Evolutionary conservation across 352 stramenopile species (phyloP).

Genomic region (Phytophthora multivora): DNA sequence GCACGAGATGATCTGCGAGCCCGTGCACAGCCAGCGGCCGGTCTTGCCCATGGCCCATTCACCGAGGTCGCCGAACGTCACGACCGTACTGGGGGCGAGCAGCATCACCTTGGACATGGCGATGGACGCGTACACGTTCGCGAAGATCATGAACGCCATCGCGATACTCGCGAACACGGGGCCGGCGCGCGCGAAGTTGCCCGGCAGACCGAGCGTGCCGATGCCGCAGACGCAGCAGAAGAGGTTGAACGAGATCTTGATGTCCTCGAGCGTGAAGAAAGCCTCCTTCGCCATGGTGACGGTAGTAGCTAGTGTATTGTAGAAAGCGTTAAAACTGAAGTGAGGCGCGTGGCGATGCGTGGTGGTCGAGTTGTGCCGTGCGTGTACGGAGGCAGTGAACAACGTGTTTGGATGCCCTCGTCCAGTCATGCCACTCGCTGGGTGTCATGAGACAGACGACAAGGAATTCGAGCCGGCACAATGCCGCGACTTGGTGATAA

Average conservation of each 20-base stretch:
- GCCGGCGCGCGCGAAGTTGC: slow-evolving; percentile 57
- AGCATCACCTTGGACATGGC: slow-evolving; percentile 38
- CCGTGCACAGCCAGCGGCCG: slow-evolving; percentile 45
- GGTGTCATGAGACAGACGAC: slow-evolving; percentile 23
- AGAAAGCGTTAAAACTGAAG: slow-evolving; percentile 8
- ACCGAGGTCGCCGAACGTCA: slow-evolving; percentile 36
- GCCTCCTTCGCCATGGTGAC: slow-evolving; percentile 38
- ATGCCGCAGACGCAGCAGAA: slow-evolving; percentile 66
- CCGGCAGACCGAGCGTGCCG: slow-evolving; percentile 60
- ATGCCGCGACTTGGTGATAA: slow-evolving; percentile 17
- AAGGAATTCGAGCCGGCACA: slow-evolving; percentile 21
- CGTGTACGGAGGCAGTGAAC: background rate
- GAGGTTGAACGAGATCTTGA: slow-evolving; percentile 37
- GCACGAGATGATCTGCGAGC: slow-evolving; percentile 45
- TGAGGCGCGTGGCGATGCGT: slow-evolving; percentile 17
- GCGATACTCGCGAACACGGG: slow-evolving; percentile 46
- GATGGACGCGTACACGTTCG: slow-evolving; percentile 42
- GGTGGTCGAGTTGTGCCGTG: slow-evolving; percentile 7
- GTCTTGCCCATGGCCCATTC: slow-evolving; percentile 36
- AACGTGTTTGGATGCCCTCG: slow-evolving; percentile 22
- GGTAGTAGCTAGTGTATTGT: too few species aligned
- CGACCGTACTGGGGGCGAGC: slow-evolving; percentile 21
- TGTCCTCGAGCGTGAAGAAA: slow-evolving; percentile 30
- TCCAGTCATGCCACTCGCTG: slow-evolving; percentile 23
- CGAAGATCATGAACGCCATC: slow-evolving; percentile 54